phyloP scores from a whole-genome alignment of 1,139 yeast genomes.

The Debaryomyces nepalensis region DNA sequence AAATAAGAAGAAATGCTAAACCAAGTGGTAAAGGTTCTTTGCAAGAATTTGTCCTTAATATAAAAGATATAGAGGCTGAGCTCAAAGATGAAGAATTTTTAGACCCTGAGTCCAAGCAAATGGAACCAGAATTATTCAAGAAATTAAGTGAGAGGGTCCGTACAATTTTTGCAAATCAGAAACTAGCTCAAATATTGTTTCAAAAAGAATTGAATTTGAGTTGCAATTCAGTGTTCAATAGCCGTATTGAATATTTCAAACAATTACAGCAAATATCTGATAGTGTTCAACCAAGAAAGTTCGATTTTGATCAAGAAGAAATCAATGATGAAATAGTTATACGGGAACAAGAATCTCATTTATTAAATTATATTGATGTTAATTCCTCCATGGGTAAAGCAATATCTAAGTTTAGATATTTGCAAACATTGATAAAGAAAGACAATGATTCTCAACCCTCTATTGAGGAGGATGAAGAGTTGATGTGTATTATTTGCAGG shows the following conservation, averaged over 20 bases:
- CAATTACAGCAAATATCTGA: slow-evolving; percentile 88
- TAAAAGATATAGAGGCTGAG: slow-evolving; percentile 33
- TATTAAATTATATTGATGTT: neutral
- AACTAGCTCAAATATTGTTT: slow-evolving; percentile 39
- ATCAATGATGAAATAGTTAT: slow-evolving; percentile 17
- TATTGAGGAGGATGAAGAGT: slow-evolving; percentile 37
- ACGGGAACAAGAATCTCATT: neutral
- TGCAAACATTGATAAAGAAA: slow-evolving; percentile 49
- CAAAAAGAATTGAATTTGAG: slow-evolving; percentile 54
- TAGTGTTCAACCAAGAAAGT: slow-evolving; percentile 52
- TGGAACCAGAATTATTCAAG: slow-evolving; percentile 28
- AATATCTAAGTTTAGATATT: slow-evolving; percentile 62
- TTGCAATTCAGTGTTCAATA: slow-evolving; percentile 72
- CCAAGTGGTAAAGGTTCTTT: slow-evolving; percentile 38
- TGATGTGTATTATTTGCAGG: slow-evolving; percentile 78
- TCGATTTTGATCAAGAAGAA: slow-evolving; percentile 25
- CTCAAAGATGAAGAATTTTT: slow-evolving; percentile 23
- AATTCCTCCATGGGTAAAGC: slow-evolving; percentile 35
- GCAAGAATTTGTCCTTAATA: slow-evolving; percentile 34
- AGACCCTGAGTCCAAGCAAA: slow-evolving; percentile 14
- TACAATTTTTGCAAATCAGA: slow-evolving; percentile 46
- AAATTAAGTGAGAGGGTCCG: slow-evolving; percentile 30
- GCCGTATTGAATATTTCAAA: slow-evolving; percentile 77
- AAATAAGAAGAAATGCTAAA: slow-evolving; percentile 29
- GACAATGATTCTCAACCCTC: slow-evolving; percentile 15